Conservation (phyloP, 805 yeast genomes). For the Yarrowia hollandica region DNA sequence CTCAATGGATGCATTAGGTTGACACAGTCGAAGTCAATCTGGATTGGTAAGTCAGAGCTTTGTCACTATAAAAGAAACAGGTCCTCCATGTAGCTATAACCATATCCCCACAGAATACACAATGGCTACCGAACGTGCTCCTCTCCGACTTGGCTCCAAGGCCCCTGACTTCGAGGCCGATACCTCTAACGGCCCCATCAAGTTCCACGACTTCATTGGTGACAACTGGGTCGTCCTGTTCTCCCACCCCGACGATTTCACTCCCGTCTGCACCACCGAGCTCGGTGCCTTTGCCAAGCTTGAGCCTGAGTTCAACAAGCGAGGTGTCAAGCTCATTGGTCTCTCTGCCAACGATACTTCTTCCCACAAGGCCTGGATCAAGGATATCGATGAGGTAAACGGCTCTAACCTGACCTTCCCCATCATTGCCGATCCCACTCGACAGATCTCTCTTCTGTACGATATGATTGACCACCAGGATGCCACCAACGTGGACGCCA, state of each 20-base stretch:
- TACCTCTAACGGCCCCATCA: constrained; percentile 78
- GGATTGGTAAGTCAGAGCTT: neutral
- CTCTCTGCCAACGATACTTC: constrained; percentile 84
- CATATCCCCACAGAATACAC: neutral
- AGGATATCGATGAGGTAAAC: constrained; percentile 86
- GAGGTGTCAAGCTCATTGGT: constrained; percentile 87
- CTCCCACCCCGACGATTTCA: constrained; percentile 96
- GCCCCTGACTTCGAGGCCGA: constrained; percentile 90
- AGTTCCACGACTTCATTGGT: constrained; percentile 85
- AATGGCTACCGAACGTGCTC: constrained; percentile 28
- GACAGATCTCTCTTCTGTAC: constrained; percentile 77
- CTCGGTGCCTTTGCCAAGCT: constrained; percentile 91
- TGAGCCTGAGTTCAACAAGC: constrained; percentile 85
- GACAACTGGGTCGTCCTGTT: constrained; percentile 85
- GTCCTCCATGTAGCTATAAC: neutral
- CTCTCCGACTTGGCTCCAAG: constrained; percentile 72
- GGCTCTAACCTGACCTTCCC: constrained; percentile 81
- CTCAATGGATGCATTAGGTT: constrained; percentile 28
- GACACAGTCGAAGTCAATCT: constrained; percentile 16
- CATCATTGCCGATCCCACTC: constrained; percentile 82
- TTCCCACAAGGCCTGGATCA: constrained; percentile 85
- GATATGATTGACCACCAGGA: constrained; percentile 91
- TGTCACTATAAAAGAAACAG: neutral
- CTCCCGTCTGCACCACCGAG: constrained; percentile 97
- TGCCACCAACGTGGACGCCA: constrained; percentile 66